phyloP scores from a whole-genome alignment of 1,284 basidiomycete genomes.

The Ceratobasidium sp. region DNA sequence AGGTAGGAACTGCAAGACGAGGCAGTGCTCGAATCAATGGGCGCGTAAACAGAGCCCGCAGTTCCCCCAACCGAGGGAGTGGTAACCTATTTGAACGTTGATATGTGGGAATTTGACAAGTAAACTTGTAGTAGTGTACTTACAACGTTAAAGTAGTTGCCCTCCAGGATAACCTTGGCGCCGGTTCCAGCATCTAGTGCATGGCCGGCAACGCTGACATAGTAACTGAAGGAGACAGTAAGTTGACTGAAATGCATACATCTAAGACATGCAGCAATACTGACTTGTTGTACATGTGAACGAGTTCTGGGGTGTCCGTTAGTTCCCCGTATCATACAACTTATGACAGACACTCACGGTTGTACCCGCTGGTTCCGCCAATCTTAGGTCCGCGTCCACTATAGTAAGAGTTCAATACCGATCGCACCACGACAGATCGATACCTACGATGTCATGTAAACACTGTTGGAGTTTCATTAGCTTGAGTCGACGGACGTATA shows the following conservation, averaged over 20 bases:
- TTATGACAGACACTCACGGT: neutral
- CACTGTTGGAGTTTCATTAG: neutral
- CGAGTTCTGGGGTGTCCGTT: neutral
- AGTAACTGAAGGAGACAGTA: slow-evolving; percentile 5
- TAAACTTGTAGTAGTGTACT: neutral
- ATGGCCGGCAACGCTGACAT: slow-evolving; percentile 31
- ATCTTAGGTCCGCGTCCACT: slow-evolving; percentile 36
- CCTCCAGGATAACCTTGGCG: slow-evolving; percentile 26
- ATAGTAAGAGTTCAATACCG: neutral
- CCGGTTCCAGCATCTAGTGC: slow-evolving; percentile 34
- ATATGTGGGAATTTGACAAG: neutral
- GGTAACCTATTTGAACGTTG: slow-evolving; percentile 15
- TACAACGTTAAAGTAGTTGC: slow-evolving; percentile 36
- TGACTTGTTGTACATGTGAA: slow-evolving; percentile 38
- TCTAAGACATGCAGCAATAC: neutral
- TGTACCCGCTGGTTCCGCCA: slow-evolving; percentile 36
- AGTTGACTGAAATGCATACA: neutral
- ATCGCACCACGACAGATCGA: neutral
- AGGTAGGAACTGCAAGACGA: slow-evolving; percentile 34
- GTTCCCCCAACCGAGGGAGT: slow-evolving; percentile 23
- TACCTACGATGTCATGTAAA: slow-evolving; percentile 34
- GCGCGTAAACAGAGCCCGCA: slow-evolving; percentile 13
- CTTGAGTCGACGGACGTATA: neutral
- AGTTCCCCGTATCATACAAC: neutral
- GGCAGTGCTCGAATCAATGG: slow-evolving; percentile 16